phyloP scores from a whole-genome alignment of 345 rosid species.

The Linum tenue region DNA sequence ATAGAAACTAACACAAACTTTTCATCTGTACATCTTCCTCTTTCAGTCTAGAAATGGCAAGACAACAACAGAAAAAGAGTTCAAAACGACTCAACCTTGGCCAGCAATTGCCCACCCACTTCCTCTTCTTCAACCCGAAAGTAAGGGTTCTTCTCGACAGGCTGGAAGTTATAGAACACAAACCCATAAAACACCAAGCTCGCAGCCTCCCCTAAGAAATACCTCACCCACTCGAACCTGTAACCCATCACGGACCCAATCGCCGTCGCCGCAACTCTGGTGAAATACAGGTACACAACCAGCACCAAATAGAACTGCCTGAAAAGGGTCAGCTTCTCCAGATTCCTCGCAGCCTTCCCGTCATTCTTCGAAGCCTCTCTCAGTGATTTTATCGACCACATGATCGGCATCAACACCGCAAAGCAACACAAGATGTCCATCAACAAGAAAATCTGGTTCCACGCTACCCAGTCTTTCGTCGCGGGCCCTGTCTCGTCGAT shows the following conservation, averaged over 20 bases:
- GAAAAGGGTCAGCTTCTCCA: constrained; percentile 41
- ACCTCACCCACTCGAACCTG: constrained; percentile 28
- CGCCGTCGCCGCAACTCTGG: constrained; percentile 34
- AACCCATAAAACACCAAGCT: constrained; percentile 40
- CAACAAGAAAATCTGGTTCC: constrained; percentile 41
- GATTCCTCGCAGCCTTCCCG: constrained; percentile 38
- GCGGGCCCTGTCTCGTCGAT: constrained; percentile 41
- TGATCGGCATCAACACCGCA: constrained; percentile 43
- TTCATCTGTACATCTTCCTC: no score
- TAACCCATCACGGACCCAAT: constrained; percentile 28
- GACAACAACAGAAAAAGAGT: no score
- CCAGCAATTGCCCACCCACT: constrained; percentile 33
- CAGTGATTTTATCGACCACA: constrained; percentile 47
- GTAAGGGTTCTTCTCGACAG: constrained; percentile 42
- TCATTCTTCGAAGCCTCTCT: constrained; percentile 38
- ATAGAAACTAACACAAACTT: no score
- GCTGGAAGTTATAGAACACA: constrained; percentile 39
- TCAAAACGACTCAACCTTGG: constrained; percentile 32
- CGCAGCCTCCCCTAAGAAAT: constrained; percentile 29
- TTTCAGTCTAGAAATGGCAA: no score
- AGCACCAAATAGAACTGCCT: constrained; percentile 40
- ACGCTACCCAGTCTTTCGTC: constrained; percentile 39
- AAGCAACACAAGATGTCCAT: constrained; percentile 42
- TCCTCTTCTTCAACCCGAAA: constrained; percentile 33
- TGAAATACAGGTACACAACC: constrained; percentile 38